Base-by-base conservation (phyloP, 2,329 filamentous ascomycete species). In the Diaporthe destruens region DNA sequence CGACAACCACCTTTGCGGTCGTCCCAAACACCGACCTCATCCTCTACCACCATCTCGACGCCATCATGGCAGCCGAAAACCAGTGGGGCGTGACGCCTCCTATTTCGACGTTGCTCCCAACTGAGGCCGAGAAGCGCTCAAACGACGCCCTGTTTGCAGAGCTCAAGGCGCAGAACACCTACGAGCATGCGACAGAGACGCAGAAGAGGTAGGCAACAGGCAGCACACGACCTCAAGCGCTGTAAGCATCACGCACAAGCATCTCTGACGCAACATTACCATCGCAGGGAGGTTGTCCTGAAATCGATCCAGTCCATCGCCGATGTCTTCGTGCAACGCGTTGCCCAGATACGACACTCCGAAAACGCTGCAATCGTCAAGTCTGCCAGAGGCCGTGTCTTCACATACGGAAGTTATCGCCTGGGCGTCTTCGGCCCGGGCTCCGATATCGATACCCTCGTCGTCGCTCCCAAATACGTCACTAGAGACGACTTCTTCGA, bases 361-460 rank as follows among this genome's bases (percentile, higher is more conserved):
- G 87, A 96, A 66, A 92, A 95, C 57, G 89, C 94, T 55, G 90
- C 91, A 42, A 89, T 96, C 57, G 89, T 96, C 57, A 94, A 95
- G 77, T 92, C 93, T 79, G 94, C 95, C 7, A 94, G 95, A 69
- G 96, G 95, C 76, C 96, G 96, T 84, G 91, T 99, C 76, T 98
- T 97, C 81, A 97, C 96, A 1, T 99, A 96, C 82, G 96, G 96
- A 75, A 98, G 96, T 83, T 99, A 96, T 82, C 92, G 95, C 51
- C 87, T 99, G 16, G 96, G 96, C 74, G 96, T 98, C 32, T 98
- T 94, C 82, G 95, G 95, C 7, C 96, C 96, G 56, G 95, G 95
- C 66, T 98, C 96, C 59, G 96, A 99, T 90, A 98, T 99, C 78
- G 96, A 99, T 84, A 98, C 96, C 1, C 90, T 99, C 67, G 91